Evolutionary conservation across 2,329 filamentous ascomycete species (phyloP).

Genomic region (Paecilomyces sp.): DNA sequence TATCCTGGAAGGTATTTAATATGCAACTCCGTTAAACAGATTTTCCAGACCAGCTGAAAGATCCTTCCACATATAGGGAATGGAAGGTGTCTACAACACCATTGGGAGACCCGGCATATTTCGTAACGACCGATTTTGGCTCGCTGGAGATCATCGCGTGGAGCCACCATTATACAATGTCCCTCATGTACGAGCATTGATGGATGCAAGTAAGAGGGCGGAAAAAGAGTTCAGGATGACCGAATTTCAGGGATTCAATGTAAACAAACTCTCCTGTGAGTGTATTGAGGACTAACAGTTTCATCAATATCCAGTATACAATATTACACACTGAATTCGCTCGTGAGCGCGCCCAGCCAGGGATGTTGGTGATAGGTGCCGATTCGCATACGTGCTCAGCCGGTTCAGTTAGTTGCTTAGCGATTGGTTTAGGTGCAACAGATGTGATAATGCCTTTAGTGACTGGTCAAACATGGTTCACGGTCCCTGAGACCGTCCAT

Average conservation of each 20-base stretch:
- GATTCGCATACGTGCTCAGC: constrained; percentile 44
- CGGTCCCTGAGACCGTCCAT: constrained; percentile 36
- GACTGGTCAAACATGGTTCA: constrained; percentile 43
- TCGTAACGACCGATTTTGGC: constrained; percentile 46
- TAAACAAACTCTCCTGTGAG: constrained; percentile 3
- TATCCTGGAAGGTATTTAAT: constrained; percentile 29
- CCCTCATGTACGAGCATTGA: constrained; percentile 30
- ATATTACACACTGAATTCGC: constrained; percentile 45
- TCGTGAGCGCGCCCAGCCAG: constrained; percentile 38
- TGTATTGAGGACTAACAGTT: constrained; percentile 4
- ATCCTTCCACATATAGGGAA: constrained; percentile 20
- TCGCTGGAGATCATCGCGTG: constrained; percentile 44
- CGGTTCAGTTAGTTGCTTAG: constrained; percentile 34
- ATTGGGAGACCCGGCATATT: constrained; percentile 38
- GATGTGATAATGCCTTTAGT: constrained; percentile 41
- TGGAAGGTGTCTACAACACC: constrained; percentile 34
- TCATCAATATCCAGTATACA: constrained; percentile 17
- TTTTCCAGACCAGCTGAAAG: neutral
- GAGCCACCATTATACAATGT: constrained; percentile 36
- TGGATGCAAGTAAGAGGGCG: constrained; percentile 30
- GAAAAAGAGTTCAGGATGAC: constrained; percentile 38
- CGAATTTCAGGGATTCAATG: constrained; percentile 35
- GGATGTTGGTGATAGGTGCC: constrained; percentile 36
- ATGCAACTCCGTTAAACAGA: neutral
- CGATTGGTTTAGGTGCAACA: constrained; percentile 41